Percentiles rank a stretch among this genome's conserved stretches.
Evolutionary conservation across 108 stramenopile genomes (phyloP).

Genomic region (Nitzschia sp.): DNA sequence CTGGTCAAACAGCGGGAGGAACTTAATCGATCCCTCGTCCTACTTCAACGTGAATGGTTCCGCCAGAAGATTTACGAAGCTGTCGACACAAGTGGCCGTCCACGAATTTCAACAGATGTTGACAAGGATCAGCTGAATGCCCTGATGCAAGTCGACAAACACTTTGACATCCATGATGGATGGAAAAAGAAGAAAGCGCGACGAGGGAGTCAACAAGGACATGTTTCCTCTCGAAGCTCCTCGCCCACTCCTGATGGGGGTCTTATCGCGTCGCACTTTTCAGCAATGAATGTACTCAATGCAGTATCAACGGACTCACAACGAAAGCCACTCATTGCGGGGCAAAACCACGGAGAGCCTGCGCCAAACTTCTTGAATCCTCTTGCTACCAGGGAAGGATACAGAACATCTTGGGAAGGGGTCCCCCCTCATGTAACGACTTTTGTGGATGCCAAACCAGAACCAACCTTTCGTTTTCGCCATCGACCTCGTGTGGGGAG

Average conservation of each 20-base stretch:
- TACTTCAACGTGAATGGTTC: conserved; percentile 66
- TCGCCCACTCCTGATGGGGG: conserved; percentile 9
- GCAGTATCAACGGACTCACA: background rate
- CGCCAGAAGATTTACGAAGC: conserved; percentile 61
- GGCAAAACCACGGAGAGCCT: conserved; percentile 76
- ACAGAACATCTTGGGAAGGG: conserved; percentile 59
- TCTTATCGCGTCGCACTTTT: background rate
- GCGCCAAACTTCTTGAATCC: conserved; percentile 79
- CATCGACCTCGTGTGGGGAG: conserved; percentile 84
- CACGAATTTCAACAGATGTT: conserved; percentile 39
- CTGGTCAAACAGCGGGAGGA: conserved; percentile 75
- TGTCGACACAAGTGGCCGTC: conserved; percentile 66
- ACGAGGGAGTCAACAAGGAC: conserved; percentile 2
- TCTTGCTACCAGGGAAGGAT: conserved; percentile 58
- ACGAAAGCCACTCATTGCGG: conserved; percentile 45
- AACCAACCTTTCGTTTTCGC: conserved; percentile 50
- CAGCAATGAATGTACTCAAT: background rate
- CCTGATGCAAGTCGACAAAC: conserved; percentile 49
- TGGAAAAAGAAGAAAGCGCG: conserved; percentile 44
- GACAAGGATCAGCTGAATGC: conserved; percentile 34
- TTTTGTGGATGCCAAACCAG: conserved; percentile 57
- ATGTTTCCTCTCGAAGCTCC: conserved; percentile 5
- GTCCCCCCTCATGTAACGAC: conserved; percentile 63
- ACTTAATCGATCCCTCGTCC: conserved; percentile 48
- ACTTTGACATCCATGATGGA: conserved; percentile 54